Evolutionary conservation across 2,329 filamentous ascomycete genomes (phyloP), one percentile per base, ranked within the genome.

Genomic region (Whalleya microplaca): DNA sequence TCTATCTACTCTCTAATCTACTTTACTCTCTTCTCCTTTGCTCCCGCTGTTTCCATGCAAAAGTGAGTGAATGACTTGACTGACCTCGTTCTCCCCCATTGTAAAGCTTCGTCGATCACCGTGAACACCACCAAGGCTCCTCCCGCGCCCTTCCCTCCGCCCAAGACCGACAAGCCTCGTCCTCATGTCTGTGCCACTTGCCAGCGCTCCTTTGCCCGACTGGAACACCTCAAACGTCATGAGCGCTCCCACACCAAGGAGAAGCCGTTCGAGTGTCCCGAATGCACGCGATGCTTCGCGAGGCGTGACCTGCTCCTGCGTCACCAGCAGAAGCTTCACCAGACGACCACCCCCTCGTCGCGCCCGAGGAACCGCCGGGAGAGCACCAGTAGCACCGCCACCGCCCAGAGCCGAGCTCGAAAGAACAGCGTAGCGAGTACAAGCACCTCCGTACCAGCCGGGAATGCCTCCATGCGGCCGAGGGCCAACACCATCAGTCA

Each of bases 251-350:
- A 72, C 53, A 72, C 70, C 42, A 73, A 99, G 74, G 93, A 99
- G 78, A 99, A 99, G 80, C 95, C 95, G 1, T 99, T 99, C 68
- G 92, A 97, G 75, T 99, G 95, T 69, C 91, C 92, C 23, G 92
- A 98, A 74, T 99, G 95, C 75, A 84, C 91, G 40, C 81, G 95
- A 76, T 98, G 95, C 77, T 99, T 99, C 76, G 95, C 95, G 58
- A 87, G 95, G 59, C 87, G 95, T 64, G 95, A 99, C 75, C 77
- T 99, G 65, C 83, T 99, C 53, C 80, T 99, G 64, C 87, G 95
- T 57, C 95, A 99, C 76, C 95, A 99, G 81, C 95, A 99, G 80
- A 99, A 99, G 81, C 84, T 99, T 46, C 95, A 99, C 73, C 92
- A 96, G 82, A 92, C 92, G 21, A 91, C 91, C 12, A 92, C 92